Percentiles rank a stretch among this genome's conserved stretches.
phyloP scores from a whole-genome alignment of 305 asterid species.

The Withania somnifera region DNA sequence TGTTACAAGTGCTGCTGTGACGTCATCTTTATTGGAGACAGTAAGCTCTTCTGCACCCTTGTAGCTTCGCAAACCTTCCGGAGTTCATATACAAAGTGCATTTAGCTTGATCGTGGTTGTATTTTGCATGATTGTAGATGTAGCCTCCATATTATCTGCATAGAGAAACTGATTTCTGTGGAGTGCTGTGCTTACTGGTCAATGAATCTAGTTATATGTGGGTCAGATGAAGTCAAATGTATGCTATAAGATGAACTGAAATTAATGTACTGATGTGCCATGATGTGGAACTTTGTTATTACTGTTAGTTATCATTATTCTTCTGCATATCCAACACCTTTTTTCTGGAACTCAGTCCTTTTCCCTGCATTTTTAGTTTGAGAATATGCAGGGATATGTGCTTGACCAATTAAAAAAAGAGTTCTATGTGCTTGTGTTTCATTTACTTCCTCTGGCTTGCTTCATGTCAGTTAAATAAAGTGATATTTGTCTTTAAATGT shows the following conservation, averaged over 20 bases:
- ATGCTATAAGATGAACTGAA: background rate
- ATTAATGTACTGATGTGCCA: background rate
- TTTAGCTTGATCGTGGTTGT: background rate
- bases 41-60: constrained; percentile 32
- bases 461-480: background rate
- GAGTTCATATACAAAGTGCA: background rate
- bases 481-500: background rate
- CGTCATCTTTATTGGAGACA: constrained; percentile 76
- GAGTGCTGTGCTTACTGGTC: background rate
- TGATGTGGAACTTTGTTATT: background rate
- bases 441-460: background rate
- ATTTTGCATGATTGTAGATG: background rate
- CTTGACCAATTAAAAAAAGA: background rate
- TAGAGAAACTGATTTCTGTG: background rate
- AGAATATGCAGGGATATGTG: background rate
- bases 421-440: background rate
- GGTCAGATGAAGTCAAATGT: background rate
- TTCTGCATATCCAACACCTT: background rate
- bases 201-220: background rate
- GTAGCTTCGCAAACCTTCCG: background rate
- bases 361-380: background rate
- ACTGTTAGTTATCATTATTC: background rate
- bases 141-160: background rate
- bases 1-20: constrained; percentile 62
- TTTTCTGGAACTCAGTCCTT: background rate